Conservation (phyloP, 208 protist species). For the Strigomonas galati region DNA sequence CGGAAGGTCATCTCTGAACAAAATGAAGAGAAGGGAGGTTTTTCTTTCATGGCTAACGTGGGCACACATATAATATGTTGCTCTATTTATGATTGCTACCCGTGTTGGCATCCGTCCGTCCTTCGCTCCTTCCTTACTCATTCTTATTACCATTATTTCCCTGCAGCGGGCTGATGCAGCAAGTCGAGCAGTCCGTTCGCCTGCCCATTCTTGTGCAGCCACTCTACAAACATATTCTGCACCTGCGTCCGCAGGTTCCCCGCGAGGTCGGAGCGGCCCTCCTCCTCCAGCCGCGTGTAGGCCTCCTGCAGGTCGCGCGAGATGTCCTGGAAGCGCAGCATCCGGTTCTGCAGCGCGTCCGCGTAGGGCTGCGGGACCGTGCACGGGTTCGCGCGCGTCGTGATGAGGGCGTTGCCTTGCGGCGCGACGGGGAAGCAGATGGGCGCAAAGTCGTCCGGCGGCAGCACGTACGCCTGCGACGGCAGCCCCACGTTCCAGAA, state of each 20-base stretch:
- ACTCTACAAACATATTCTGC: slow-evolving; percentile 81
- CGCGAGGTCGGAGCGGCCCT: slow-evolving; percentile 69
- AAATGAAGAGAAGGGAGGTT: slow-evolving; percentile 2
- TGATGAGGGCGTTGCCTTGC: slow-evolving; percentile 37
- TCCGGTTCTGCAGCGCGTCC: slow-evolving; percentile 52
- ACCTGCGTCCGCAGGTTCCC: slow-evolving; percentile 64
- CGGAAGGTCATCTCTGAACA: too few relatives aligned
- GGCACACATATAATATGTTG: not conserved
- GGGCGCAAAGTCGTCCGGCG: slow-evolving; percentile 78
- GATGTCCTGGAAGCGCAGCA: slow-evolving; percentile 73
- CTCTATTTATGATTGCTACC: not conserved
- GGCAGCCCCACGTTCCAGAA: slow-evolving; percentile 84
- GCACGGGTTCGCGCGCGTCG: slow-evolving; percentile 85
- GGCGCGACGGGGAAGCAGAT: slow-evolving; percentile 71
- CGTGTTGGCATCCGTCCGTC: not conserved
- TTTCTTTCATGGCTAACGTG: not conserved
- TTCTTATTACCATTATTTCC: too few relatives aligned
- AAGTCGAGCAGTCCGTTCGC: slow-evolving; percentile 63
- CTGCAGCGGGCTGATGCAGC: slow-evolving; percentile 23
- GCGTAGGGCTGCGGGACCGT: slow-evolving; percentile 66
- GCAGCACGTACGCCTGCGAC: slow-evolving; percentile 53
- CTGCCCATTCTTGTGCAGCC: slow-evolving; percentile 80
- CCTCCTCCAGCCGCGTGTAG: slow-evolving; percentile 54
- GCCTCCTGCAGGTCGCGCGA: slow-evolving; percentile 66
- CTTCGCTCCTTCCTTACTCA: too few relatives aligned